Base-by-base conservation (phyloP, 208 protist genomes). In the Wallacemonas sp. region DNA sequence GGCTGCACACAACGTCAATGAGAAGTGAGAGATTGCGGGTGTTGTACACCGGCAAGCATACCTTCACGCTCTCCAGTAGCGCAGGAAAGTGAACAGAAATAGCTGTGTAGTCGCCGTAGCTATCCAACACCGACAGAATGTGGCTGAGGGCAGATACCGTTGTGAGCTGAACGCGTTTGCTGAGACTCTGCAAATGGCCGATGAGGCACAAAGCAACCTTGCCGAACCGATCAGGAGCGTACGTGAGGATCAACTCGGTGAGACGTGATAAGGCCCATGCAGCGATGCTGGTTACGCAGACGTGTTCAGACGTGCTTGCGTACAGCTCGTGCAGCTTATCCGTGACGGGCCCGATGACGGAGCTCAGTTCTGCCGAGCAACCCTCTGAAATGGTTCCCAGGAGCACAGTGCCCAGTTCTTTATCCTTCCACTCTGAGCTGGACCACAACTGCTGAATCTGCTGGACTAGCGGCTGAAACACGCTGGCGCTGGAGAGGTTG, bases 201-300 rank as follows among this genome's bases (percentile, higher is more conserved):
- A 69, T 70, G 39, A 89, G 76, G 27, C 75, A 68, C 33, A 42
- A 46, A 6, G 91, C 53, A 67, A 83, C 72, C 19, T 68, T 67
- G 34, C 68, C 19, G 52, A 66, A 87, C 57, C 10, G 42, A 50
- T 29, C 17, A 8, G 53, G 39, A 24, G 30, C 37, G 45, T 37
- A 33, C 17, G 46, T 45, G 17, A 91, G 42, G 30, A 84, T 72
- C 29, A 30, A 57, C 55, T 93, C 87, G 48, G 83, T 58, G 17
- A 89, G 58, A 8, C 85, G 81, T 8, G 84, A 91, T n/a, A 95
- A 76, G 19, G 79, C 76, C 87, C 90, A 95, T 50, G 80, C 52
- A 13, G 90, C 84, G 44, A 95, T 92, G 59, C 90, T 95, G n/a
- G 71, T 72, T 10, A 95, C 87, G 66, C 88, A 95, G 39, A 93